Percentiles rank a stretch among this genome's conserved stretches.
Conservation (phyloP, 2,329 filamentous ascomycete species). For the Diaporthe amygdali region DNA sequence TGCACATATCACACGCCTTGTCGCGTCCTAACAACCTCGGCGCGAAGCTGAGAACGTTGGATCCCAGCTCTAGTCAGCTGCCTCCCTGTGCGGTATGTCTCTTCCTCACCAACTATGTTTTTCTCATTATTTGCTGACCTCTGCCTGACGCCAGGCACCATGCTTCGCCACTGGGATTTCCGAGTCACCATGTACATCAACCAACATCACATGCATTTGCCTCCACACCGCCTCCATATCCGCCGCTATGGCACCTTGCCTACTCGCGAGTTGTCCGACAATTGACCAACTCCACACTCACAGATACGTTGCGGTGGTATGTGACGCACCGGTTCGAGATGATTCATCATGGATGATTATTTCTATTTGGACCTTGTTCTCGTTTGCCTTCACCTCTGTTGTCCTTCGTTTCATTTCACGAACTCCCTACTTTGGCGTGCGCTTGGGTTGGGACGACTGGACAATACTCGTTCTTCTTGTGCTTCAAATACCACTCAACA, state of each 20-base stretch:
- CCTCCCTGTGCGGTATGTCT: neutral
- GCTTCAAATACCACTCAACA: neutral
- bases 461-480: neutral
- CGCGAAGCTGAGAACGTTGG: neutral
- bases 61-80: neutral
- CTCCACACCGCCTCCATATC: neutral
- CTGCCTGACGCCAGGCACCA: neutral
- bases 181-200: neutral
- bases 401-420: neutral
- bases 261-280: neutral
- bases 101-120: neutral
- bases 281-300: neutral
- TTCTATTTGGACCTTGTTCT: neutral
- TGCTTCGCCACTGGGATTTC: neutral
- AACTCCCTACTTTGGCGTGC: neutral
- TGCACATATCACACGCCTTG: neutral
- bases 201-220: neutral
- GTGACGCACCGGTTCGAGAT: neutral
- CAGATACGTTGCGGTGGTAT: neutral
- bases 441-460: neutral
- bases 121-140: neutral
- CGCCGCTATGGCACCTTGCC: neutral
- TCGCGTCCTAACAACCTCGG: too few relatives aligned
- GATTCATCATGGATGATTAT: neutral
- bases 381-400: neutral